Evolutionary conservation across 176 grass and related monocot species (phyloP), one percentile per base, ranked within the genome.

Genomic region (Aegilops bicornis): DNA sequence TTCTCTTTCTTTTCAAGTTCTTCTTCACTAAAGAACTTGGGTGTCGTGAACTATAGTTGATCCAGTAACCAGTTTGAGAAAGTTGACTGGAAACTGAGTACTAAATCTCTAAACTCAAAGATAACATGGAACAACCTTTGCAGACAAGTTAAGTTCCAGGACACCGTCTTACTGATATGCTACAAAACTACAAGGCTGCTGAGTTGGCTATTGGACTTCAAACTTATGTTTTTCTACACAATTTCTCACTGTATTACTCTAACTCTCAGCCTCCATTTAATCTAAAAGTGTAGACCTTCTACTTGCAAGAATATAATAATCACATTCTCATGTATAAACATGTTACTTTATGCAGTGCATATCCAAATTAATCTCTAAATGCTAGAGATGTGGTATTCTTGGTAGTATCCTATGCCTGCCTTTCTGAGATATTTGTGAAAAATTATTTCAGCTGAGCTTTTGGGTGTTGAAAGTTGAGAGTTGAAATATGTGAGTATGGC

Each of bases 91-190:
- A 64, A 77, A 66, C 72, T 77, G 40, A 76, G 15, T 33, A 76
- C 12, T 35, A 14, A 82, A 82, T 52, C 19, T 15, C 6, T 11
- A 73, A 54, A 54, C 16, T 54, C 50, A 54, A 54, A 76, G 15
- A 82, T 37, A 40, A 48, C 47, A 50, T 50, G 47, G 33, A 62
- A 24, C 5, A 86, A 17, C 35, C 69, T 86, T 82, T 0, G 4
- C 4, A 74, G 76, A 86, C 33, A 73, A 54, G 40, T 77, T 84
- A 64, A 24, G 39, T 73, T 80, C 56, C 20, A 81, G 39, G 73
- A 63, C 48, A 70, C 9, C 27, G 24, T 14, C n/a, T n/a, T 59
- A 67, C 19, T 20, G 24, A 77, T 48, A 10, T 69, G 80, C 63
- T 83, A 24, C 36, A 63, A 17, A 78, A 79, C 30, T 79, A 69